These are phyloP conservation scores for Beauveria sp. DNA, from an alignment of 2,329 filamentous ascomycete genomes.

Conservation along the genomic window DNA sequence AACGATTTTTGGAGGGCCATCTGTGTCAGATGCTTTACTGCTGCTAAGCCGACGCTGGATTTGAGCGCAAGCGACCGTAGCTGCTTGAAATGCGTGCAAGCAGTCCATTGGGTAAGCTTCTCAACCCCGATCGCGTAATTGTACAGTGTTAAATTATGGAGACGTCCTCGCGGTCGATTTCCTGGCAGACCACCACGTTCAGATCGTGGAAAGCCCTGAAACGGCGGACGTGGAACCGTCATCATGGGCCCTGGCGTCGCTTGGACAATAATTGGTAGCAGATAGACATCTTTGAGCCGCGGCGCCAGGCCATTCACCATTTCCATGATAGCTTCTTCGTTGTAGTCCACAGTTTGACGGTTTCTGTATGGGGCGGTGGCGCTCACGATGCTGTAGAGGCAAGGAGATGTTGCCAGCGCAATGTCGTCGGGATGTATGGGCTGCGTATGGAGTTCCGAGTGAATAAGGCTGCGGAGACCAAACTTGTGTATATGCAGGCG, in stretches of 20 bases:
- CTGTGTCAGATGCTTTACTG: not conserved
- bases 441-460: not conserved
- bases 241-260: not conserved
- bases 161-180: not conserved
- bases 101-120: slow-evolving; percentile 3
- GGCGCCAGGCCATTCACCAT: not conserved
- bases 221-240: not conserved
- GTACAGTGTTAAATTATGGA: not conserved
- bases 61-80: not conserved
- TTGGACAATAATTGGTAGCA: not conserved
- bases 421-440: not conserved
- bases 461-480: not conserved
- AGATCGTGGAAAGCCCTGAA: not conserved
- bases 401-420: not conserved
- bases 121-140: not conserved
- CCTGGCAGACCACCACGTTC: not conserved
- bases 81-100: not conserved
- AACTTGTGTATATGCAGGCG: slow-evolving; percentile 1
- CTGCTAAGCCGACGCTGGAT: not conserved
- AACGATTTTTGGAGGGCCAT: not conserved
- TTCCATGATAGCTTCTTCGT: not conserved
- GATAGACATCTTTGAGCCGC: not conserved
- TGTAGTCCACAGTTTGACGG: not conserved
- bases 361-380: not conserved
- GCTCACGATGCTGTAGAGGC: slow-evolving; percentile 1